Evolutionary conservation across 306 rosid species (phyloP), one percentile per base, ranked within the genome.

Genomic region (Rosa rugosa): DNA sequence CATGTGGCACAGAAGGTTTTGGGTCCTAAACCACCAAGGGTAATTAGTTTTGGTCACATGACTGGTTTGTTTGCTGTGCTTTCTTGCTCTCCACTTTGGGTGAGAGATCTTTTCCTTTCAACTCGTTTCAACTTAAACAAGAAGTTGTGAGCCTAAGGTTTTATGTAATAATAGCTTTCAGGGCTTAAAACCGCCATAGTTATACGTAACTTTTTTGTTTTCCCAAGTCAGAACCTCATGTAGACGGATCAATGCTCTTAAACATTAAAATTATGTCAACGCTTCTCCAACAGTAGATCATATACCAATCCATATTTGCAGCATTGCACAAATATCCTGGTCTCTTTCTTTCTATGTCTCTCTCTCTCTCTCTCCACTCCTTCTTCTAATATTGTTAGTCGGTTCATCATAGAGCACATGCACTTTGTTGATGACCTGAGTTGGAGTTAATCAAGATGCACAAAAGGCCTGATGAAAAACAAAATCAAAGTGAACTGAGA

Each of bases 81-180:
- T 67, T 85, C 92, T 17, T 92, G 88, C 82, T 91, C 91, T 84
- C 98, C 97, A 11, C 82, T 89, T 20, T 92, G 97, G 93, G 75
- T 84, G 6, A 86, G 92, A 70, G 98, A 94, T 84, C 25, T 77
- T 36, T 91, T 83, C 82, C 91, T 92, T 71, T 74, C 97, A 1
- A 56, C 54, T 42, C 94, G 97, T 25, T 94, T 90, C 76, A 91
- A 88, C 11, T 79, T 94, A 31, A 83, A 75, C 50, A 89, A 75
- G 79, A 88, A 72, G 68, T 49, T 75, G 8, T 75, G 12, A 9
- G 20, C 5, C n/a, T 31, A 31, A 5, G 18, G 41, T 63, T 31
- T 63, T 31, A 63, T 64, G 69, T 8, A 64, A 34, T 64, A 31
- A 13, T 27, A 64, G 44, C 42, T 31, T 31, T 14, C 40, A 25